These are phyloP conservation scores for Sclerotinia nivalis DNA, from an alignment of 2,329 filamentous ascomycete genomes.

Conservation along the genomic window DNA sequence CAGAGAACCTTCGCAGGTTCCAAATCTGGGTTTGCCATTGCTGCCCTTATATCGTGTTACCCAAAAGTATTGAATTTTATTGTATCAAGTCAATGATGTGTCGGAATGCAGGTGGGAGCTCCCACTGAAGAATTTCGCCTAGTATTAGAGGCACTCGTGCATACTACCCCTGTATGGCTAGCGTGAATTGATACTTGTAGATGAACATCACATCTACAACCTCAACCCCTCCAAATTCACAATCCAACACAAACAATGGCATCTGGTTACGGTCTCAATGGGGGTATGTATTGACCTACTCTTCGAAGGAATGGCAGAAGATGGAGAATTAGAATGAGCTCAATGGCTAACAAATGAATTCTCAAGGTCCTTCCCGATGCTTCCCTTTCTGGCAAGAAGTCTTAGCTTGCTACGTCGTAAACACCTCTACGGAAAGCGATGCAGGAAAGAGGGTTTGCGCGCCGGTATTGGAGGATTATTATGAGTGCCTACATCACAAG, in stretches of 20 bases:
- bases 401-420: conserved; percentile 96
- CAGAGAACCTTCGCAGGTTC: conserved; percentile 70
- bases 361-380: conserved; percentile 62
- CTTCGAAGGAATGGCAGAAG: neutral
- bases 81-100: neutral
- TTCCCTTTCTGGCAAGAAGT: conserved; percentile 99
- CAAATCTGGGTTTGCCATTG: conserved; percentile 46
- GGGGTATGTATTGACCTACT: conserved; percentile 59
- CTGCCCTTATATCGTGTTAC: conserved; percentile 24
- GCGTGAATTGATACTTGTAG: conserved; percentile 5
- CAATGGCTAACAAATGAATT: conserved; percentile 34
- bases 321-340: neutral
- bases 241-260: conserved; percentile 57
- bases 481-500: conserved; percentile 97
- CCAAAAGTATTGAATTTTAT: neutral
- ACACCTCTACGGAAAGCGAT: conserved; percentile 76
- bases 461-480: conserved; percentile 89
- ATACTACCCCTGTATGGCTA: conserved; percentile 9
- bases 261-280: conserved; percentile 79
- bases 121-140: neutral
- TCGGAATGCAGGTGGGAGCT: conserved; percentile 25
- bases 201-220: conserved; percentile 34
- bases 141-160: neutral
- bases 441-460: conserved; percentile 85
- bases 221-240: conserved; percentile 24